Conservation (phyloP, 192 early-diverging fungal species). For the Kickxella alabastrina region DNA sequence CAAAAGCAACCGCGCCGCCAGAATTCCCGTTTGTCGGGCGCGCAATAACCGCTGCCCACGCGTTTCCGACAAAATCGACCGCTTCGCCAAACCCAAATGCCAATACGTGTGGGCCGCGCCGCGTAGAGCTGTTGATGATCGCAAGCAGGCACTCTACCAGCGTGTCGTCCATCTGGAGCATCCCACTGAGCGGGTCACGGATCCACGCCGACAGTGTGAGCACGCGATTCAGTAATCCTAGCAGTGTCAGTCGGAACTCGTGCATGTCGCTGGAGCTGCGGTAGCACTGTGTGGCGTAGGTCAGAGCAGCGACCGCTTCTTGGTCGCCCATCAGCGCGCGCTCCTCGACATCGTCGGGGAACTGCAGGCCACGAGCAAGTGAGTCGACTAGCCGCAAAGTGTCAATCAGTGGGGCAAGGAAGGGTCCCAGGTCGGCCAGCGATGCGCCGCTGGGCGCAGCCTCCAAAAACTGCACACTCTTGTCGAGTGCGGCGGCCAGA, state of each 20-base stretch:
- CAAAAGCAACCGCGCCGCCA: background rate
- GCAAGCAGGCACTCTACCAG: slow-evolving; percentile 33
- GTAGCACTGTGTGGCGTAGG: slow-evolving; percentile 33
- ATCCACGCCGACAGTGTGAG: slow-evolving; percentile 9
- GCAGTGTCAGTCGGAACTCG: slow-evolving; percentile 17
- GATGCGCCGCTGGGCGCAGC: slow-evolving; percentile 2
- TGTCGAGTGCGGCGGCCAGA: slow-evolving; percentile 9
- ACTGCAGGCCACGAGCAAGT: slow-evolving; percentile 41
- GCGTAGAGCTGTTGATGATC: slow-evolving; percentile 24
- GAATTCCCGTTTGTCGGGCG: background rate
- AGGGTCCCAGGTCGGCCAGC: slow-evolving; percentile 14
- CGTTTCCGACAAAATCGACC: slow-evolving; percentile 16
- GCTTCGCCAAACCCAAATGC: slow-evolving; percentile 17
- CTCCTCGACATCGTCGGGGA: slow-evolving; percentile 43
- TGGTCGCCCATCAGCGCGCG: slow-evolving; percentile 32
- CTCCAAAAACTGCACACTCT: slow-evolving; percentile 11
- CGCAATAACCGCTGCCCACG: slow-evolving; percentile 24
- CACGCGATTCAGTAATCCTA: slow-evolving; percentile 9
- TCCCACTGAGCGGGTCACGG: slow-evolving; percentile 3
- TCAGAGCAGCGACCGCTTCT: slow-evolving; percentile 9
- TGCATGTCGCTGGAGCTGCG: slow-evolving; percentile 10
- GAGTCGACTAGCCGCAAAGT: slow-evolving; percentile 30
- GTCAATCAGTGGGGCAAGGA: slow-evolving; percentile 8
- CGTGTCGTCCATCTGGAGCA: slow-evolving; percentile 15
- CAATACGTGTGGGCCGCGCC: slow-evolving; percentile 38